Base-by-base conservation (phyloP, 2,329 filamentous ascomycete species). In the Trichoderma brevicompactum region DNA sequence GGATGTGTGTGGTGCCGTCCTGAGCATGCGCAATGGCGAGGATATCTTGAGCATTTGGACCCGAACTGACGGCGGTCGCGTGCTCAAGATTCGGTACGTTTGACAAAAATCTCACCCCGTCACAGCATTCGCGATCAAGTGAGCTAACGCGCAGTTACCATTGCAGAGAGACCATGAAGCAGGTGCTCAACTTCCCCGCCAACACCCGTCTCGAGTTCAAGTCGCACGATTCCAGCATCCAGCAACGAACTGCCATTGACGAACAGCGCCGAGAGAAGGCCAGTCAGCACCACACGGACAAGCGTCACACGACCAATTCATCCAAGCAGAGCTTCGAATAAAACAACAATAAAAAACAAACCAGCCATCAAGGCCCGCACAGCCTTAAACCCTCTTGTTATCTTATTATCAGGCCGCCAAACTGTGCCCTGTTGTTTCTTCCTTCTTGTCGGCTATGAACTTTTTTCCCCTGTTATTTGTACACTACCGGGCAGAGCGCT, bases 41-140 rank as follows among this genome's bases (percentile, higher is more conserved):
- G 95, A 99, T 75, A 96, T 98, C 68, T 85, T 99, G 77, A 97
- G 93, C 80, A 93, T 99, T 75, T 99, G 95, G 95, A 96, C 94
- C 64, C 91, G 93, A 77, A 95, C 92, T 72, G 92, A 96, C 74
- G 94, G 93, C 50, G 92, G 93, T 68, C 89, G 92, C 73, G 96
- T 97, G 78, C 90, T 98, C 72, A 97, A 96, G 83, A 97, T 99
- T 74, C 89, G 94, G 91, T 96, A 86, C 7, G 41, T 64, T 23
- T 32, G 23, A 43, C 13, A 46, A 34, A 43, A 38, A 9, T 23
- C 23, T 5, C 19, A 28, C 1, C 9, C 38, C 9, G 2, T 10
- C n/a, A 19, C 40, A 8, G 12, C 38, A 6, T 48, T 4, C n/a
- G 15, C 10, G n/a, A 28, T 34, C 5, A 7, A 32, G 28, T n/a